A percentile compares a stretch with the other conserved stretches of the same genome.
Evolutionary conservation across 768 basidiomycete genomes (phyloP).

Genomic region (Psilocybe cubensis): DNA sequence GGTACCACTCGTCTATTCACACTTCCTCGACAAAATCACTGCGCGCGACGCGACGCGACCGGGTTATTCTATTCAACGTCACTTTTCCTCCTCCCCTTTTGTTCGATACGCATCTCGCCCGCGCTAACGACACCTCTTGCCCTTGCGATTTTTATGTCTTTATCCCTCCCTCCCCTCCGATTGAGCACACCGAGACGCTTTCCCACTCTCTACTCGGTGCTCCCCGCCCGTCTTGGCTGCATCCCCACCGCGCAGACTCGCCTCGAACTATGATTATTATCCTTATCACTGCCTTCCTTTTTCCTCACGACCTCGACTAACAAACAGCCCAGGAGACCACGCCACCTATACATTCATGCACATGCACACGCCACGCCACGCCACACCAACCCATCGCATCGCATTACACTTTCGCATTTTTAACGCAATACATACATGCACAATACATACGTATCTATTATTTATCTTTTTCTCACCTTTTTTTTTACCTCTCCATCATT

Average conservation of each 20-base stretch:
- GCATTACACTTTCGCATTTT: background rate
- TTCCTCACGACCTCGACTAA: background rate
- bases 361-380: background rate
- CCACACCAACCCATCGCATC: background rate
- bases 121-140: too few species aligned
- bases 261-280: too few species aligned
- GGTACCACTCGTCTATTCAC: too few species aligned
- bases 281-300: background rate
- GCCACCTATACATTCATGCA: background rate
- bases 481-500: background rate
- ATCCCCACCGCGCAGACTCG: too few species aligned
- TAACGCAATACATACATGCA: background rate
- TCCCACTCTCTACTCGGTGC: too few species aligned
- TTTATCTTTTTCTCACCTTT: background rate
- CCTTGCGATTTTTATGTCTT: too few species aligned
- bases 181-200: background rate
- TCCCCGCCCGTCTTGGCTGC: too few species aligned
- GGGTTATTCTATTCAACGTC: background rate
- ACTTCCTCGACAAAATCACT: too few species aligned
- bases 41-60: too few species aligned
- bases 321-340: background rate
- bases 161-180: background rate
- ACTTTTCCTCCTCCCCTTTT: background rate
- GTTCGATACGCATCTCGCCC: background rate
- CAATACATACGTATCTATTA: constrained; percentile 12